Evolutionary conservation across 2,329 filamentous ascomycete genomes (phyloP).

Genomic region (Trichoderma endophyticum): DNA sequence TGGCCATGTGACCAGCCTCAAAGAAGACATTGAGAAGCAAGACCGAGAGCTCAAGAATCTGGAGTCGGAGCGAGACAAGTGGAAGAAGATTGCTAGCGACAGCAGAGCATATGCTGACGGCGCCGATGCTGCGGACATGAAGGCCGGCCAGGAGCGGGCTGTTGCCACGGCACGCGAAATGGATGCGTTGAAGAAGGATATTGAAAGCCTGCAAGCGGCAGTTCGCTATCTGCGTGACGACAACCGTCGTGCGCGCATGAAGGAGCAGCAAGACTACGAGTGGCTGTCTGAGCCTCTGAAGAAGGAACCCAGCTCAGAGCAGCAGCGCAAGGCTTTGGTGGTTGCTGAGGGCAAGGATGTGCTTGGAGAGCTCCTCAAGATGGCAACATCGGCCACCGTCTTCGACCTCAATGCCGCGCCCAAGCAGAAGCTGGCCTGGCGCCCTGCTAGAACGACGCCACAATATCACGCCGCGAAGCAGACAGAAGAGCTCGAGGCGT

Average conservation of each 20-base stretch:
- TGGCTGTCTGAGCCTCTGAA: slow-evolving; percentile 62
- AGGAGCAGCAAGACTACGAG: slow-evolving; percentile 53
- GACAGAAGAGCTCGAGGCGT: slow-evolving; percentile 62
- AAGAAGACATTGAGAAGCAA: slow-evolving; percentile 64
- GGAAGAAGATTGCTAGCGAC: slow-evolving; percentile 68
- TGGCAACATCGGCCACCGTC: slow-evolving; percentile 54
- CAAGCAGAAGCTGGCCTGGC: slow-evolving; percentile 62
- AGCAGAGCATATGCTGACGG: slow-evolving; percentile 53
- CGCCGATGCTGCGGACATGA: slow-evolving; percentile 49
- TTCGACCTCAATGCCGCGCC: slow-evolving; percentile 59
- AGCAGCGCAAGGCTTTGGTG: slow-evolving; percentile 51
- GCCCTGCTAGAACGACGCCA: slow-evolving; percentile 60
- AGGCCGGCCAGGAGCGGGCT: slow-evolving; percentile 62
- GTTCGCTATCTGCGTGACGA: slow-evolving; percentile 67
- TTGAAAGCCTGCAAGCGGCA: slow-evolving; percentile 60
- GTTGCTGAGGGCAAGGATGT: slow-evolving; percentile 61
- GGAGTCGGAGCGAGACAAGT: slow-evolving; percentile 65
- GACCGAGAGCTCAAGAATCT: slow-evolving; percentile 63
- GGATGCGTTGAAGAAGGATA: slow-evolving; percentile 67
- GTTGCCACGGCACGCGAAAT: slow-evolving; percentile 71
- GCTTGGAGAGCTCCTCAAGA: slow-evolving; percentile 61
- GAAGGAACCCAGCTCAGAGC: slow-evolving; percentile 41
- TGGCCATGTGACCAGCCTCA: slow-evolving; percentile 50
- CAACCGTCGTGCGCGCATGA: slow-evolving; percentile 58
- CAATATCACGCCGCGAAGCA: slow-evolving; percentile 65